Evolutionary conservation across 768 basidiomycete genomes (phyloP), one percentile per base, ranked within the genome.

Genomic region (Suillus cothurnatus): DNA sequence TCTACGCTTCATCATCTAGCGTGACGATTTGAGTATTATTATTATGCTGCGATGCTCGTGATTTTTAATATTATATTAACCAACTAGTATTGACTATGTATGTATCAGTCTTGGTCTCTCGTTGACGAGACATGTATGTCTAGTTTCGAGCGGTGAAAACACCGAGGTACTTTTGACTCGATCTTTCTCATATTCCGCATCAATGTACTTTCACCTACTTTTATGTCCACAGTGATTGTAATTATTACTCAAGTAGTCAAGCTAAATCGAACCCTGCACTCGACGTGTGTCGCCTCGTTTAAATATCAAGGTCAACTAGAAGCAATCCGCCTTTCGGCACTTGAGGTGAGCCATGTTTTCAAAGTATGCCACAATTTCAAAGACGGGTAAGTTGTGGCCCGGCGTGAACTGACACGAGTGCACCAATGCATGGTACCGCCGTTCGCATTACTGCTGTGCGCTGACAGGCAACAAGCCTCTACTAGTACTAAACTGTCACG

Each of bases 1-100:
- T 36, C 61, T 73, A 63, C 78, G 47, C 50, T 78, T 78, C 63
- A 74, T 78, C 38, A 15, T 78, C 31, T 78, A 55, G 74, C 26
- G 26, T 52, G 26, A 8, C 50, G 17, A 28, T 28, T 50, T 17
- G 49, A 28, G 15, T 4, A 26, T 38, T 5, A 17, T 34, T 8
- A 3, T n/a, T 15, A 12, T 32, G 12, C 56, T 38, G n/a, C 23
- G 23, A 15, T 31, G 50, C 17, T 52, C 17, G 9, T 31, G 9
- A 3, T 2, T 7, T 15, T 50, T 50, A 4, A 26, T 50, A 52
- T 52, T 5, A 52, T 52, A 52, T 31, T 19, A 9, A 52, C 19
- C 28, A 31, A 52, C 50, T 52, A 52, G 28, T 52, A 28, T 31
- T 28, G 9, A n/a, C 15, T 28, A 28, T 1, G 26, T 50, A 1